Evolutionary conservation across 345 rosid species (phyloP), one percentile per base, ranked within the genome.

Genomic region (Citrus cavaleriei): DNA sequence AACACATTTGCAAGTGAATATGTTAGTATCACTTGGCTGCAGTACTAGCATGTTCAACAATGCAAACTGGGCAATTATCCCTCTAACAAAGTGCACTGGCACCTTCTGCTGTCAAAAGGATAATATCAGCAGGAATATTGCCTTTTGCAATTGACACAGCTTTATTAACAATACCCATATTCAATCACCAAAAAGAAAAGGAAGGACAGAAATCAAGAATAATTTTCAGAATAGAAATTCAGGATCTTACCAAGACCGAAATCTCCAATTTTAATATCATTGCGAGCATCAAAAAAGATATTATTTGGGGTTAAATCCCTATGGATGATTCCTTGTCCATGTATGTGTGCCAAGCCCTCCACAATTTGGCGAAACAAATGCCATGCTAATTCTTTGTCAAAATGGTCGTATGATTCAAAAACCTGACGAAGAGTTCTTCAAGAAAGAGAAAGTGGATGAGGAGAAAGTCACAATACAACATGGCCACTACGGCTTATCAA

Each of bases 251-350:
- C 99, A 75, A 95, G 96, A 68, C 99, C 99, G 77, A 95, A 95
- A 83, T 95, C 99, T 34, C 99, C 98, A 81, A 95, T 95, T 85
- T 95, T 95, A 77, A 95, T 86, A 79, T 95, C 99, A 84, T 84
- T 88, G 42, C 99, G 98, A 51, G 99, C 93, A 88, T 91, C 98
- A 87, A 95, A 95, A 81, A 95, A 95, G 73, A 95, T 95, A 82
- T 95, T 95, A 77, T 81, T 95, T 0, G 99, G 99, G 21, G 99
- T 95, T 78, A 95, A 85, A 88, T 95, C 99, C 46, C 99, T 88
- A 88, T 95, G 99, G 86, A 95, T 93, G 78, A 95, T 95, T 82
- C 99, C 99, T 79, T 95, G 99, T 76, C 91, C 98, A 80, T 95
- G 99, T 70, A 95, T 93, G 82, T 95, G 99, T 40, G 75, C 96